Evolutionary conservation across 371 early-diverging fungal species (phyloP), one percentile per base, ranked within the genome.

Genomic region (Smittium culicis): DNA sequence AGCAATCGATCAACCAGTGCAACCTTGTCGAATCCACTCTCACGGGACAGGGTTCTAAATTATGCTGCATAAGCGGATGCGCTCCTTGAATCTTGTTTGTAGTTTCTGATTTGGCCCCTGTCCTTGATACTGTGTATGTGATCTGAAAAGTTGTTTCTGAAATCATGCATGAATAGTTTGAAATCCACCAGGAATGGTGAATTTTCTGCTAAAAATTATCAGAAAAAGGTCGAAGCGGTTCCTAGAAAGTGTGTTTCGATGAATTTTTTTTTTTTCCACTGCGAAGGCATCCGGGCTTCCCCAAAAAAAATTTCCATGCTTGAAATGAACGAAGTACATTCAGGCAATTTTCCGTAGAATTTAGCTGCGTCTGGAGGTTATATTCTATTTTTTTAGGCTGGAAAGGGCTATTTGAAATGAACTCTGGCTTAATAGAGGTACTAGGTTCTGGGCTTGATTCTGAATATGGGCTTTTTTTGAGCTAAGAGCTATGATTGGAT

Each of bases 71-170:
- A 59, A 32, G 27, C 31, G 31, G 60, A 27, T 31, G 31, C 60
- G 60, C 60, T 59, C n/a, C 60, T 59, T 59, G 60, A 32, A 27
- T n/a, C 60, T 27, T 59, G 5, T 59, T 59, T 59, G 31, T n/a
- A 59, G 27, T n/a, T 54, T 17, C 54, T 17, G 17, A 54, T 54
- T 54, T 54, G 17, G 17, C 54, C 54, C n/a, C 54, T 54, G n/a
- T 54, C 54, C n/a, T n/a, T 54, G 17, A 54, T 54, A 17, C n/a
- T n/a, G 17, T 54, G 54, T 17, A 17, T 54, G 54, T 17, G 54
- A n/a, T 54, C 54, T 54, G 54, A 54, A n/a, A n/a, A n/a, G n/a
- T n/a, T n/a, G n/a, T n/a, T n/a, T n/a, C n/a, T n/a, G n/a, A n/a
- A n/a, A n/a, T n/a, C n/a, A n/a, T n/a, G n/a, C n/a, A n/a, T n/a